Conservation (phyloP, 2,329 filamentous ascomycete genomes). For the Sclerotinia trifoliorum region DNA sequence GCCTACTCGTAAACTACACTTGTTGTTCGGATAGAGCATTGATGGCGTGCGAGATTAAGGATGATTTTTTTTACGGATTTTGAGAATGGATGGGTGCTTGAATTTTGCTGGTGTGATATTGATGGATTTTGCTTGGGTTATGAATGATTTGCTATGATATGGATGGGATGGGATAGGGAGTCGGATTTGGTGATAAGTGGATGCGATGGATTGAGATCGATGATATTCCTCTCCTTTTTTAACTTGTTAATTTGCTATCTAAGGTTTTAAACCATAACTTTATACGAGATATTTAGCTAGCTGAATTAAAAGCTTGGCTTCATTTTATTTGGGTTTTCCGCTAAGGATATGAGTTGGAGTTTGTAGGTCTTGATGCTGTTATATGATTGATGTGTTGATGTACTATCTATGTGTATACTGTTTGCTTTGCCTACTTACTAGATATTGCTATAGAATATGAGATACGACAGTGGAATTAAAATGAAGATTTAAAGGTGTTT, state of each 20-base stretch:
- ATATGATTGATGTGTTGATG: no score
- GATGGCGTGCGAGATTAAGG: conserved; percentile 4
- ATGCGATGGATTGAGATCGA: neutral
- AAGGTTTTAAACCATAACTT: no score
- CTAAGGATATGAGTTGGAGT: no score
- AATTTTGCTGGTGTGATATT: neutral
- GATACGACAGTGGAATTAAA: no score
- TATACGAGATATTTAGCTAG: no score
- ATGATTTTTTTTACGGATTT: neutral
- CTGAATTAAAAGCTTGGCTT: no score
- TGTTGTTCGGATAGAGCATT: conserved; percentile 14
- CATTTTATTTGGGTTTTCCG: no score
- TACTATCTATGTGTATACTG: no score
- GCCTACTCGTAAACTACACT: conserved; percentile 19
- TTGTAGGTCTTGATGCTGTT: no score
- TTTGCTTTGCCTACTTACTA: no score
- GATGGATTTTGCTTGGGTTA: conserved; percentile 6
- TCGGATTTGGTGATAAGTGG: conserved; percentile 7
- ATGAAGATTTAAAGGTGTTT: no score
- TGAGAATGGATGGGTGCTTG: neutral
- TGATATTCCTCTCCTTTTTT: neutral
- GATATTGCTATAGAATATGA: no score
- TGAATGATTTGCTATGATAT: neutral
- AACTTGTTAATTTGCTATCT: neutral
- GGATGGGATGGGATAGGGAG: neutral